These are phyloP conservation scores for Violaceomyces palustris DNA, from an alignment of 1,284 basidiomycete genomes.

Conservation along the genomic window DNA sequence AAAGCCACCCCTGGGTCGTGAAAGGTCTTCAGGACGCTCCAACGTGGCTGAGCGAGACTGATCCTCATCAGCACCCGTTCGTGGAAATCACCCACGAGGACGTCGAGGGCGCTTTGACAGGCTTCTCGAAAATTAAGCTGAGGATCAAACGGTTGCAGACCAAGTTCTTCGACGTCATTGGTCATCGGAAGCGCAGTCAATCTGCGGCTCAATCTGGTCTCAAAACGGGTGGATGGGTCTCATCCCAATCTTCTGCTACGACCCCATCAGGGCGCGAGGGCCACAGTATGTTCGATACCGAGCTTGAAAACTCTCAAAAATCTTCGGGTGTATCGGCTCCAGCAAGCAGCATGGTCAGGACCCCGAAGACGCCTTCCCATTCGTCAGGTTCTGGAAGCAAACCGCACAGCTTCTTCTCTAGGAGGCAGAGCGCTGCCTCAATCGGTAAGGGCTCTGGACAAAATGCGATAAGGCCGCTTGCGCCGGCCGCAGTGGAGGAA, in stretches of 20 bases:
- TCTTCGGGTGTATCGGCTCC: no score
- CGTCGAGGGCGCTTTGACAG: constrained; percentile 63
- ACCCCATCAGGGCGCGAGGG: no score
- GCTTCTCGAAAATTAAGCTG: constrained; percentile 44
- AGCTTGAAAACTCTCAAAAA: no score
- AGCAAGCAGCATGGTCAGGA: no score
- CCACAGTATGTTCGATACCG: no score
- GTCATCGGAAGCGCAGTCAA: constrained; percentile 12
- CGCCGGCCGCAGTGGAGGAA: no score
- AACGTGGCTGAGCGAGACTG: constrained; percentile 74
- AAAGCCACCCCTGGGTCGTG: constrained; percentile 72
- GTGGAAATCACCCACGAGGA: constrained; percentile 75
- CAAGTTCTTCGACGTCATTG: constrained; percentile 28
- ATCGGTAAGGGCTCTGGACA: constrained; percentile 14
- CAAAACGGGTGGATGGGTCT: no score
- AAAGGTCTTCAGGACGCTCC: constrained; percentile 61
- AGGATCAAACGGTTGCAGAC: constrained; percentile 38
- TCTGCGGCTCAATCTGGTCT: no score
- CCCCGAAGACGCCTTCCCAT: no score
- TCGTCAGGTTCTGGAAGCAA: no score
- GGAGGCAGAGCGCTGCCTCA: constrained; percentile 17
- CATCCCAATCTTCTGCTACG: constrained; percentile 13
- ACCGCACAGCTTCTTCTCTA: constrained; percentile 16
- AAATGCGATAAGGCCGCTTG: no score
- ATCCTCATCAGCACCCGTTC: constrained; percentile 61